Evolutionary conservation across 352 stramenopile genomes (phyloP), one percentile per base, ranked within the genome.

Genomic region (Pythium rishiriense): DNA sequence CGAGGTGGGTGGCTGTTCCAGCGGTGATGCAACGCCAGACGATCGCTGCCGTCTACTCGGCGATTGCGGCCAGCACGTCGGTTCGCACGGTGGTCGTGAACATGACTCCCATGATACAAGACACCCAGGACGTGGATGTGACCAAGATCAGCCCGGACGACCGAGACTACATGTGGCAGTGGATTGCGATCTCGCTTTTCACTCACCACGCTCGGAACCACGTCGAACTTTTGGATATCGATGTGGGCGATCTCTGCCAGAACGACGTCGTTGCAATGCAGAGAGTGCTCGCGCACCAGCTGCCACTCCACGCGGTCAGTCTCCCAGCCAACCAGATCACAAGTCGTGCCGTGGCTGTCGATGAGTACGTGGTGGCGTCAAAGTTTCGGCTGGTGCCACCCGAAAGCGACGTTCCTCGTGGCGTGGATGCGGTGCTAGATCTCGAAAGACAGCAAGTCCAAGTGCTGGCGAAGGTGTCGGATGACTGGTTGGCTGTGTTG

Each of bases 141-240:
- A 15, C 22, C 4, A 50, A 60, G 42, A 62, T 53, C 41, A 46
- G 17, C 19, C 3, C 41, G 3, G 54, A 39, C 2, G 46, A 55
- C 35, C 31, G 19, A 5, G 45, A 64, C 2, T 14, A 49, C 31
- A 26, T 64, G 35, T 64, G 57, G 57, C 45, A 33, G 10, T 64
- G 57, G 57, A 53, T 56, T 35, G 57, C 29, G 5, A 9, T 56
- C 8, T 33, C 57, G 22, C 45, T 64, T 1, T 64, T 64, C 21
- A 50, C 45, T 25, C 7, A n/a, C 19, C 10, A 29, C 3, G 46
- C 33, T 5, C 17, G 21, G 0, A 48, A 64, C 17, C 29, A 31
- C 0, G 25, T 62, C 19, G 12, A 21, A 6, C 14, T 24, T 11
- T 28, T 48, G 15, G 19, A 41, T 0, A 53, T 62, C 19, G 19